phyloP scores from a whole-genome alignment of 1,284 basidiomycete genomes.

The Thecaphora thlaspeos region DNA sequence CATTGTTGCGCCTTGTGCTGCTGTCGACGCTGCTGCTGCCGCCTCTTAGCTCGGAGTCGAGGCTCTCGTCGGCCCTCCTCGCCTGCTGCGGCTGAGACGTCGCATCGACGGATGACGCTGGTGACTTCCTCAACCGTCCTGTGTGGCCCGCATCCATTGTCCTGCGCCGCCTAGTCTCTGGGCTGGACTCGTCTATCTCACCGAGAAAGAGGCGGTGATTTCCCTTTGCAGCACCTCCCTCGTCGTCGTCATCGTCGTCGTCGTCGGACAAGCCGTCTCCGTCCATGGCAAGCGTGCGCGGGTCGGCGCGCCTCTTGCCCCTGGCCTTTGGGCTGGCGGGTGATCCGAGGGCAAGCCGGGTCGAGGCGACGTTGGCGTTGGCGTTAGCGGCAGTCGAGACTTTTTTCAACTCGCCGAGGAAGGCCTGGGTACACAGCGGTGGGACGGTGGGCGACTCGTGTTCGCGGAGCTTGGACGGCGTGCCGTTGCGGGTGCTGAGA shows the following conservation, averaged over 20 bases:
- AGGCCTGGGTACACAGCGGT: constrained; percentile 32
- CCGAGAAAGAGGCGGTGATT: constrained; percentile 19
- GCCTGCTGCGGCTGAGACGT: neutral
- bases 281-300: neutral
- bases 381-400: constrained; percentile 9
- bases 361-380: constrained; percentile 11
- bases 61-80: neutral
- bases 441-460: constrained; percentile 23
- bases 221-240: neutral
- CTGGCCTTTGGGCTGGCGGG: neutral
- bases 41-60: neutral
- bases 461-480: constrained; percentile 11
- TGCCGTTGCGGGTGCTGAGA: constrained; percentile 19
- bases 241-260: constrained; percentile 13
- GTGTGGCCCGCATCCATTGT: constrained; percentile 28
- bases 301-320: constrained; percentile 1
- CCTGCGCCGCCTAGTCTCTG: constrained; percentile 22
- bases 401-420: constrained; percentile 32
- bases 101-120: neutral
- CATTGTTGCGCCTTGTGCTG: neutral
- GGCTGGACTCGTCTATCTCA: constrained; percentile 21
- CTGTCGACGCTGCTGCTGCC: neutral
- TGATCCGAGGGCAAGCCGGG: constrained; percentile 1
- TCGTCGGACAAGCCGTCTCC: neutral
- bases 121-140: constrained; percentile 13